Evolutionary conservation across 139 green algal species (phyloP), one percentile per base, ranked within the genome.

Genomic region (Picochlorum sp.): DNA sequence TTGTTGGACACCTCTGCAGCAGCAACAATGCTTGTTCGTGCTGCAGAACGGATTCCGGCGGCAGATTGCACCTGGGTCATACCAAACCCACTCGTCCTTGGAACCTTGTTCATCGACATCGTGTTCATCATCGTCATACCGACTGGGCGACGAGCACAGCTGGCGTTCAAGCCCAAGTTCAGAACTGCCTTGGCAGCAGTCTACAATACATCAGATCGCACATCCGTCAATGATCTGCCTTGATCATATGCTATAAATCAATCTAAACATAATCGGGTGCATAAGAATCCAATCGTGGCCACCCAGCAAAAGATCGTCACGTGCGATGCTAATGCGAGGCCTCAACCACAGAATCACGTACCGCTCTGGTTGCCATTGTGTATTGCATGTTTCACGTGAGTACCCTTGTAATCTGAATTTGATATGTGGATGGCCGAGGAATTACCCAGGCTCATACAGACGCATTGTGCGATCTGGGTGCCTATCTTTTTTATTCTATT

Each of bases 1-100:
- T 77, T 72, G 14, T 51, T 26, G 45, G 68, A 77, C 60, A 79
- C 72, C 16, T 16, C 9, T 7, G 57, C 10, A 18, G 45, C 38
- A 14, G 57, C 57, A 13, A 54, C 58, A 65, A 18, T 54, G 58
- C n/a, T 32, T 23, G 13, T 23, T 57, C n/a, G 6, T 18, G n/a
- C 13, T 30, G 44, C 13, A 21, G 20, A 16, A 59, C 20, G 20
- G 23, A 30, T 30, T 26, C n/a, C 23, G 58, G 58, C n/a, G 7
- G 58, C 58, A 30, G 23, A 26, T 55, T 55, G 47, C 18, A 55
- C 18, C 47, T 55, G 47, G 15, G 47, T 8, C 18, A 55, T 20
- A 21, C 18, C 18, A 55, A 21, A 26, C 47, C n/a, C 47, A 26
- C 10, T 26, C 10, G 6, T 20, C 10, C 47, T 26, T 20, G n/a